A percentile compares a stretch with the other conserved stretches of the same genome.
Conservation (phyloP, 768 basidiomycete genomes). For the Mycena albidolilacea region DNA sequence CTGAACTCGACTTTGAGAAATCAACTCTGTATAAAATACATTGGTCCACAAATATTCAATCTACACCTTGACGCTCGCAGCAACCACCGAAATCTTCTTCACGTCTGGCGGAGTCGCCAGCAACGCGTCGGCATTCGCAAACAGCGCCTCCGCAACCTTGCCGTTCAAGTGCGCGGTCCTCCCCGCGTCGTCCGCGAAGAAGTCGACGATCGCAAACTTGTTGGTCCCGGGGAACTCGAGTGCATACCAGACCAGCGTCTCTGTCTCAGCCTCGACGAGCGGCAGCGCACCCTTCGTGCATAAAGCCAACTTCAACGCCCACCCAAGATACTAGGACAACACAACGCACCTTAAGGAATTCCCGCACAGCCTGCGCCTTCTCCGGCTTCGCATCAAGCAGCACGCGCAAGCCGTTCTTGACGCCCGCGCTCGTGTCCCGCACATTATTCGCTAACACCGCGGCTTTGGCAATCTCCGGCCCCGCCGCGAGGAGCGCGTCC, state of each 20-base stretch:
- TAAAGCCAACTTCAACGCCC: not conserved
- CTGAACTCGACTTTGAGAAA: too few species aligned
- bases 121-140: not conserved
- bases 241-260: constrained; percentile 56
- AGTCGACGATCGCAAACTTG: constrained; percentile 56
- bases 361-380: constrained; percentile 51
- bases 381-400: constrained; percentile 53
- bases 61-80: too few species aligned
- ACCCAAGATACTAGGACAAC: not conserved
- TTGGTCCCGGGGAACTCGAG: constrained; percentile 54
- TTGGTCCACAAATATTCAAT: too few species aligned
- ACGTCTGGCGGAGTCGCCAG: not conserved
- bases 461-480: constrained; percentile 47
- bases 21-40: too few species aligned
- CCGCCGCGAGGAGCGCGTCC: constrained; percentile 44
- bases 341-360: constrained; percentile 53
- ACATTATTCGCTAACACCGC: constrained; percentile 53
- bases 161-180: constrained; percentile 52
- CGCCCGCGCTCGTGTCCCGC: constrained; percentile 34
- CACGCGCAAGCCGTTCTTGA: constrained; percentile 51
- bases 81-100: not conserved
- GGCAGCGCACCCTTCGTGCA: constrained; percentile 47
- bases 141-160: constrained; percentile 48
- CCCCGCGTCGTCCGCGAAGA: constrained; percentile 52
- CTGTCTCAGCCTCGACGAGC: constrained; percentile 51